Evolutionary conservation across 331 rosid genomes (phyloP), one percentile per base, ranked within the genome.

Genomic region (Spiraea crenata): DNA sequence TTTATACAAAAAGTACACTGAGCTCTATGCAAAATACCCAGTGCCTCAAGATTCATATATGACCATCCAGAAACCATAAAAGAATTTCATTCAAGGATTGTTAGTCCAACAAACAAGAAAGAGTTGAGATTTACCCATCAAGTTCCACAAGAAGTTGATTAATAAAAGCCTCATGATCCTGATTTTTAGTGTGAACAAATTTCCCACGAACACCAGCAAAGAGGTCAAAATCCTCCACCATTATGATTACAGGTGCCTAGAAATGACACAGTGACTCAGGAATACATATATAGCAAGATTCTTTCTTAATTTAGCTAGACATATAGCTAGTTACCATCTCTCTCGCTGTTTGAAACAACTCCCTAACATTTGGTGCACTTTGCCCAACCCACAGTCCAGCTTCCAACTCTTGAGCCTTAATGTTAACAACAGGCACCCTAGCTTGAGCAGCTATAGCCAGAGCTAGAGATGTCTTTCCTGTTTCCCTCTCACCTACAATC

Each of bases 371-470:
- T 50, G 98, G 89, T 66, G 97, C 98, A 84, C 98, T 87, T 80
- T 93, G 98, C 65, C 98, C 98, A 76, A 93, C 98, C 98, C 98
- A 93, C 65, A 93, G 79, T 75, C 98, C 98, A 71, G 97, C 93
- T 81, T 93, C 98, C 85, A 93, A 75, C 83, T 93, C 87, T 69
- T 87, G 91, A 77, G 98, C 95, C 85, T 90, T 76, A 66, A 93
- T 85, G 74, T 85, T 83, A 75, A 93, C 98, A 79, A 93, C 88
- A 54, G 98, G 98, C 79, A 93, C 98, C 87, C 73, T 90, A 66
- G 98, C 96, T 83, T 93, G 97, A 42, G 98, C 98, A 73, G 97
- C 97, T 70, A 93, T 89, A 75, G 98, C 98, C 85, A 87, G 65
- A 78, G 97, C 98, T 63, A 93, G 88, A 84, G 98, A 89, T 77